These are phyloP conservation scores for Podochytrium sp. DNA, from an alignment of 192 early-diverging fungal species.

Conservation along the genomic window DNA sequence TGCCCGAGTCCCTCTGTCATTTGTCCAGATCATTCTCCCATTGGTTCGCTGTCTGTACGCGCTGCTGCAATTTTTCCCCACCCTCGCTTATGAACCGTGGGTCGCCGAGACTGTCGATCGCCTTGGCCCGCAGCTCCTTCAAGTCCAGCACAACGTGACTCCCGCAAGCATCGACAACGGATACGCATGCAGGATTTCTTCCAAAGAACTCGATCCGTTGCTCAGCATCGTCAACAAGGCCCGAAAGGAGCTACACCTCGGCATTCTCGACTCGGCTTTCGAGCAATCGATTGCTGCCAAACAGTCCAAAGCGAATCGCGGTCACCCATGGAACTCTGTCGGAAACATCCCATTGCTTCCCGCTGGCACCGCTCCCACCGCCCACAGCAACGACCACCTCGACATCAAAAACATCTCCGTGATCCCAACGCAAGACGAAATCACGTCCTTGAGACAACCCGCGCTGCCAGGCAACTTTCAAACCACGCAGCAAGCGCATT, in stretches of 20 bases:
- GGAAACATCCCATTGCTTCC: slow-evolving; percentile 14
- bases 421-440: slow-evolving; percentile 60
- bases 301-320: background rate
- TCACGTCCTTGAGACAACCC: slow-evolving; percentile 38
- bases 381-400: slow-evolving; percentile 58
- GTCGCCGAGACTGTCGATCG: background rate
- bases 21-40: slow-evolving; percentile 9
- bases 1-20: background rate
- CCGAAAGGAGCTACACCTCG: background rate
- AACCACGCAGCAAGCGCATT: slow-evolving; percentile 47
- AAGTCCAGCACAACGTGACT: background rate
- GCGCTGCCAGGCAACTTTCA: slow-evolving; percentile 54
- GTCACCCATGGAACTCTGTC: slow-evolving; percentile 1
- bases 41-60: slow-evolving; percentile 13
- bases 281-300: background rate
- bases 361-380: background rate
- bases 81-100: background rate
- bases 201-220: slow-evolving; percentile 5
- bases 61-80: slow-evolving; percentile 1
- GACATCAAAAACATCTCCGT: slow-evolving; percentile 52
- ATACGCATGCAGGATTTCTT: background rate
- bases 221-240: slow-evolving; percentile 20
- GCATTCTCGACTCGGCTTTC: background rate
- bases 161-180: background rate
- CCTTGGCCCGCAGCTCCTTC: background rate